Conservation (phyloP, 1,139 yeast species). For the Geotrichum citri-aurantii region DNA sequence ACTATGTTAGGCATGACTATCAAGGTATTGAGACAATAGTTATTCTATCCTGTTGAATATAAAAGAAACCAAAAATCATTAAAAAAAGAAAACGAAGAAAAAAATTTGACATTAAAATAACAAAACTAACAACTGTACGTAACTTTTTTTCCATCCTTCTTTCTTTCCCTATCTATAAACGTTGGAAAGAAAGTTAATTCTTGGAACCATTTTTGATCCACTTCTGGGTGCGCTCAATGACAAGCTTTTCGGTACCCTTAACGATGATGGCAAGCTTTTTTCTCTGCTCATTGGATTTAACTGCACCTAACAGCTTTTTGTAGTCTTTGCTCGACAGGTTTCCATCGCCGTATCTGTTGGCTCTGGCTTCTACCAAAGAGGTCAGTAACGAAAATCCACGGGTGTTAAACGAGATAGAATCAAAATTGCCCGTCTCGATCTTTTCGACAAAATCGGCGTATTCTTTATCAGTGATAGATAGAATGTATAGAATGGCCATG, state of each 20-base stretch:
- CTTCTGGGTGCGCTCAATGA: slow-evolving; percentile 28
- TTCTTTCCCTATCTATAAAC: neutral
- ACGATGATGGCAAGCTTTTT: slow-evolving; percentile 27
- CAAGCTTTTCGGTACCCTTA: slow-evolving; percentile 34
- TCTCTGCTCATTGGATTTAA: slow-evolving; percentile 16
- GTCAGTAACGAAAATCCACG: slow-evolving; percentile 18
- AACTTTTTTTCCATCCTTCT: neutral
- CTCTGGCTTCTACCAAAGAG: slow-evolving; percentile 25
- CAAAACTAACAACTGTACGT: neutral
- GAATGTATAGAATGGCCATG: slow-evolving; percentile 36
- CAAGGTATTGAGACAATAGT: neutral
- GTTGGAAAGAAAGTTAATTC: neutral
- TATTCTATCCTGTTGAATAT: neutral
- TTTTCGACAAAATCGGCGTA: slow-evolving; percentile 22
- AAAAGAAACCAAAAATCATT: neutral
- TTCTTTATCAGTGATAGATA: slow-evolving; percentile 30
- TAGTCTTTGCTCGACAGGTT: slow-evolving; percentile 29
- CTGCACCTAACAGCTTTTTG: slow-evolving; percentile 21
- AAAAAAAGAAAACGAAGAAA: neutral
- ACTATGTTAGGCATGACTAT: neutral
- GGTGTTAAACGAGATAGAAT: slow-evolving; percentile 13
- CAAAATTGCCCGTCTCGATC: slow-evolving; percentile 20
- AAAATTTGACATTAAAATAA: neutral
- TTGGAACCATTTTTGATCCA: slow-evolving; percentile 15
- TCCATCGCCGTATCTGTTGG: slow-evolving; percentile 31